A percentile compares a stretch with the other conserved stretches of the same genome.
Conservation (phyloP, 176 grass and related monocot species). For the Oryza officinalis region DNA sequence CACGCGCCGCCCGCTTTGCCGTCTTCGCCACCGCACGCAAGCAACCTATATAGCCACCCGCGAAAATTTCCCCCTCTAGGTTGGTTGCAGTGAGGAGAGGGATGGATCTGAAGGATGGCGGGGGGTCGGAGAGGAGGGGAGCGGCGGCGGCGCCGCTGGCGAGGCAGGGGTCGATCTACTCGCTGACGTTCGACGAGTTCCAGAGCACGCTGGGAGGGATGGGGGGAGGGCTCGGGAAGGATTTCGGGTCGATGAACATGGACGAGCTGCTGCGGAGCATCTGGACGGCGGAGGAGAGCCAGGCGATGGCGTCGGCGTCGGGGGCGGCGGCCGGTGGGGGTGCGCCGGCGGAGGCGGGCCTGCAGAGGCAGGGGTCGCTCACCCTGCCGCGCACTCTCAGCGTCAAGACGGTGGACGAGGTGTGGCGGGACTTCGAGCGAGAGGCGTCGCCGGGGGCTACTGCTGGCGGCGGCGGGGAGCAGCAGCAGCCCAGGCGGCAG, state of each 20-base stretch:
- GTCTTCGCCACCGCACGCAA: constrained; percentile 19
- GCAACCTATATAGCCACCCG: constrained; percentile 44
- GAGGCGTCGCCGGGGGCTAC: constrained; percentile 23
- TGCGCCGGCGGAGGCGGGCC: neutral
- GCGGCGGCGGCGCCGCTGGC: constrained; percentile 38
- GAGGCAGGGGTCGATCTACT: constrained; percentile 75
- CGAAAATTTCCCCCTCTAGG: neutral
- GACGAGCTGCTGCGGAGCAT: constrained; percentile 88
- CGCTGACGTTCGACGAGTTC: constrained; percentile 85
- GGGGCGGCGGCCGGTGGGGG: neutral
- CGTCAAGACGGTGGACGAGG: constrained; percentile 82
- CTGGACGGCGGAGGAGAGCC: constrained; percentile 89
- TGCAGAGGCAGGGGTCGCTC: constrained; percentile 76
- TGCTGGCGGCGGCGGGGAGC: neutral
- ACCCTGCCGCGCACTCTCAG: constrained; percentile 73
- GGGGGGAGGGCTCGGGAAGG: constrained; percentile 50
- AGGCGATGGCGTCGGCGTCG: constrained; percentile 53
- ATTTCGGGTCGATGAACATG: constrained; percentile 97
- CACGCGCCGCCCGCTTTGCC: constrained; percentile 19
- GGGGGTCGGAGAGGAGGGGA: constrained; percentile 14
- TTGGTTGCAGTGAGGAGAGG: neutral
- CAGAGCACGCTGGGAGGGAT: constrained; percentile 66
- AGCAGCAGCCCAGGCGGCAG: constrained; percentile 49
- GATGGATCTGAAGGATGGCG: constrained; percentile 44
- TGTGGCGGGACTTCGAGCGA: constrained; percentile 59